These are phyloP conservation scores for Sporothrix brunneoviolacea DNA, from an alignment of 2,329 filamentous ascomycete species.

Conservation along the genomic window DNA sequence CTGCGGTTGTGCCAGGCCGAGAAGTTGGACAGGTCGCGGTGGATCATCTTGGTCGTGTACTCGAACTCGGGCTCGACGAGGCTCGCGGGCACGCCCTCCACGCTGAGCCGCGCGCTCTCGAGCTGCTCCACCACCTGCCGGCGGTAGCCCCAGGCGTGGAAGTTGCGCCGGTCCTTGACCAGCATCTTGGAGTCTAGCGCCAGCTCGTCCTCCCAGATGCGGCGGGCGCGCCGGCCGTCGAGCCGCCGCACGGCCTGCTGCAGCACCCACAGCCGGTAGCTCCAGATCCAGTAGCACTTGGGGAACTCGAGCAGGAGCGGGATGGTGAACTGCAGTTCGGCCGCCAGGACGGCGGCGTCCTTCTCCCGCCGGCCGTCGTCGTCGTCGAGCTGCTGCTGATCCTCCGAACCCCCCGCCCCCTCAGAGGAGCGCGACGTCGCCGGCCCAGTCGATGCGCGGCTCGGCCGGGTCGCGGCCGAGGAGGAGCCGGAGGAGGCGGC, in stretches of 20 bases:
- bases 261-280: constrained; percentile 83
- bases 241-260: constrained; percentile 62
- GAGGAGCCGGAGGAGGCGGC: constrained; percentile 41
- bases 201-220: constrained; percentile 80
- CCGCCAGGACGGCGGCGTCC: constrained; percentile 45
- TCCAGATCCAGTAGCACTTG: constrained; percentile 99
- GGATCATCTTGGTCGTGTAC: constrained; percentile 87
- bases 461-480: constrained; percentile 44
- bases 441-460: constrained; percentile 34
- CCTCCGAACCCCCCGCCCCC: too few relatives aligned
- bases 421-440: too few relatives aligned
- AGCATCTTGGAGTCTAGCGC: constrained; percentile 83
- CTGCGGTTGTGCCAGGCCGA: constrained; percentile 93
- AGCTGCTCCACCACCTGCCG: constrained; percentile 70
- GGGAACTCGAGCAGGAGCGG: constrained; percentile 78
- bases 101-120: constrained; percentile 48
- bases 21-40: constrained; percentile 83
- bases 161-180: constrained; percentile 77
- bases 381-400: too few relatives aligned
- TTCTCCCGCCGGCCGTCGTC: not conserved
- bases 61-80: constrained; percentile 76
- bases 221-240: constrained; percentile 45
- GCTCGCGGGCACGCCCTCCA: constrained; percentile 36
- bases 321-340: constrained; percentile 76
- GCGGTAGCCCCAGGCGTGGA: constrained; percentile 93